Conservation (phyloP, 1,139 yeast species). For the Sugiyamaella neomexicana region DNA sequence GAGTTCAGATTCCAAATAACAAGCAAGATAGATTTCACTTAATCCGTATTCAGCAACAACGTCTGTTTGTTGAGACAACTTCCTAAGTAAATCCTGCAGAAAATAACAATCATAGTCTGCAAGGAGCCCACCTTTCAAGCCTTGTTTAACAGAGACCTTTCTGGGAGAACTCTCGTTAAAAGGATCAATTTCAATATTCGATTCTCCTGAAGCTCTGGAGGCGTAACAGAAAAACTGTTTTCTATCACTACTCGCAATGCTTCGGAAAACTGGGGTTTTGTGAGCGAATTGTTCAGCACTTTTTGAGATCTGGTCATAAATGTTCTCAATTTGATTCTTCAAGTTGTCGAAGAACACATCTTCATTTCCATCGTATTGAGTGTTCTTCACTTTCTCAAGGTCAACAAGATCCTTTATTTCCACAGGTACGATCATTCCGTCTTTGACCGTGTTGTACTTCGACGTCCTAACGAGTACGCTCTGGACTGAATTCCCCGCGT, state of each 20-base stretch:
- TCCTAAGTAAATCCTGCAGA: background rate
- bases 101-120: background rate
- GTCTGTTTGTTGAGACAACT: background rate
- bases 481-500: background rate
- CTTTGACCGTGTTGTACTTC: background rate
- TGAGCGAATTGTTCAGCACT: background rate
- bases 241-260: background rate
- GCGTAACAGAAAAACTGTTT: background rate
- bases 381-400: background rate
- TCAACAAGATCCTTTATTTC: background rate
- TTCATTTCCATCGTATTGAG: background rate
- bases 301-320: background rate
- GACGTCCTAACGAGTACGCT: background rate
- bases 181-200: background rate
- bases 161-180: background rate
- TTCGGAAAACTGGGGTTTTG: background rate
- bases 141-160: background rate
- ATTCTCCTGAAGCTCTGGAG: background rate
- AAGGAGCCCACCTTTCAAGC: background rate
- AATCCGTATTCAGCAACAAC: background rate
- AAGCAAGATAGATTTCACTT: background rate
- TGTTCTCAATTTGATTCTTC: background rate
- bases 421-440: background rate
- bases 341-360: background rate
- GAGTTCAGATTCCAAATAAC: background rate